Evolutionary conservation across 75 land plant genomes (phyloP), one percentile per base, ranked within the genome.

Genomic region (Adiantum capillusveneris): DNA sequence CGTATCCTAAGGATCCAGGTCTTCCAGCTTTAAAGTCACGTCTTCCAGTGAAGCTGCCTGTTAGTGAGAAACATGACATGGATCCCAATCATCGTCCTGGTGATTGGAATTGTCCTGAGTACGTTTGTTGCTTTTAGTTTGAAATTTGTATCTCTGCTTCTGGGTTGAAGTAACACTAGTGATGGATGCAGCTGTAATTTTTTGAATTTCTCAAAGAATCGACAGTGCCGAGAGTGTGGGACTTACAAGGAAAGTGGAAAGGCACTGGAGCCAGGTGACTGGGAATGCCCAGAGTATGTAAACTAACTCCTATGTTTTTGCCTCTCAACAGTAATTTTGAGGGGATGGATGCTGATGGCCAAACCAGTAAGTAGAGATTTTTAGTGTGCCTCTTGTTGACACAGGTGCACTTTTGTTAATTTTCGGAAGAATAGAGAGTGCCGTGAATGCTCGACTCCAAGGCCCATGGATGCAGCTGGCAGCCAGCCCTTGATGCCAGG

Each of bases 71-170:
- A 27, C 25, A 24, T 53, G 55, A 53, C 6, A 6, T 17, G 6
- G 50, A 46, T 0, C 58, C 58, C 72, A 81, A 62, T 75, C 81
- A 77, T 76, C 73, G 70, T 65, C 44, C 37, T 53, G 85, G 93
- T 12, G 93, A 88, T 56, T 88, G 93, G 93, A 70, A 68, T 36
- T 88, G 88, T 60, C 59, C 85, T 25, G 60, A 60, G 93, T 81
- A 80, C 63, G 80, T 27, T 31, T 31, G 1, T 29, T 21, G 1
- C 45, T 43, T 43, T 55, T 26, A 0, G 27, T 9, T 56, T 1
- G 22, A 24, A 37, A 22, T 17, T 25, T 25, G 12, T 54, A 7
- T 21, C 2, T 29, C 28, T 54, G 5, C 16, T 25, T 26, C 5
- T 29, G 25, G n/a, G 11, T 9, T 25, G 17, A 5, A 24, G 57